Base-by-base conservation (phyloP, 1,284 basidiomycete genomes). In the Ceratobasidium sp. region DNA sequence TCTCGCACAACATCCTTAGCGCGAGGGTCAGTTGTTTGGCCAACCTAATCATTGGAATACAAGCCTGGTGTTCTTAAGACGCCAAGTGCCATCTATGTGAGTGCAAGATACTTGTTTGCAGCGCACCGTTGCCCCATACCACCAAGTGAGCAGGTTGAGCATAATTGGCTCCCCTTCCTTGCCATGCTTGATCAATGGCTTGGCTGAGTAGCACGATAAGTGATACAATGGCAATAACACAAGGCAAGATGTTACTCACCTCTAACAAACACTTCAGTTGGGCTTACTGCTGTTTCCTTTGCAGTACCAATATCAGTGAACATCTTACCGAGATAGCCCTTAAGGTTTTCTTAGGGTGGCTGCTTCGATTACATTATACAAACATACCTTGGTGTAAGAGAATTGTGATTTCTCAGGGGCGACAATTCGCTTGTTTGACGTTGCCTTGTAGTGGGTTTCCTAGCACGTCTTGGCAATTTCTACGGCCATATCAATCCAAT, bases 21-120 rank as follows among this genome's bases (percentile, higher is more conserved):
- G n/a, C n/a, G 35, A 38, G 35, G 11, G 11, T 5, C 35, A 11
- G 11, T 38, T 11, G 11, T 38, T n/a, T n/a, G n/a, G n/a, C n/a
- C n/a, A n/a, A 11, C 35, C 35, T 38, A 11, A 38, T 38, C 35
- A n/a, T n/a, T n/a, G n/a, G n/a, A n/a, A n/a, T 38, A 50, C 49
- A 14, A 23, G 50, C 62, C 62, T 1, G 62, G 62, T 9, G 18
- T 52, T 9, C 49, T 52, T 14, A 64, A 13, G 23, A 50, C 49
- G n/a, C 50, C 49, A 2, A 64, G 47, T 28, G 62, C 62, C 62
- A 64, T 64, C 26, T 64, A 46, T 1, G 62, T 64, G 23, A 64
- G 62, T 6, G 46, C 62, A 4, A 38, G 7, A 16, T 32, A 26
- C 26, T 64, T 32, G n/a, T 64, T 52, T 4, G 46, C 49, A 2